phyloP scores from a whole-genome alignment of 1,284 basidiomycete species.

The Cutaneotrichosporon spelunceum region DNA sequence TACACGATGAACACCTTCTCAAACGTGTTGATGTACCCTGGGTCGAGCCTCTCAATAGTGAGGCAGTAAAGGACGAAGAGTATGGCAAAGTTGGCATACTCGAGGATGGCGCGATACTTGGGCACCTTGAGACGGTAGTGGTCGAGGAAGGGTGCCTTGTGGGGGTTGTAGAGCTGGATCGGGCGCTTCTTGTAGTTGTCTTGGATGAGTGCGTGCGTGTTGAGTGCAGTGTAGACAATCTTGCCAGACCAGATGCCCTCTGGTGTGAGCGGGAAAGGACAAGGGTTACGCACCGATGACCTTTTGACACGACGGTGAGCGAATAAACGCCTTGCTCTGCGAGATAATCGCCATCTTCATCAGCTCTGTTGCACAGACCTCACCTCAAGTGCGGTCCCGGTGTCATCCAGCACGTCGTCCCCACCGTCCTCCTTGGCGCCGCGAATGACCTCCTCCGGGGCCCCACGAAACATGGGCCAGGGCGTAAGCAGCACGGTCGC shows the following conservation, averaged over 20 bases:
- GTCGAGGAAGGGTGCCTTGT: slow-evolving; percentile 84
- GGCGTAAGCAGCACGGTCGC: slow-evolving; percentile 76
- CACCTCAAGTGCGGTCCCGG: slow-evolving; percentile 80
- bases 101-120: slow-evolving; percentile 79
- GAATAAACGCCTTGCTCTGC: slow-evolving; percentile 79
- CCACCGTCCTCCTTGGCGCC: slow-evolving; percentile 64
- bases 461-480: slow-evolving; percentile 82
- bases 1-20: slow-evolving; percentile 79
- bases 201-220: slow-evolving; percentile 76
- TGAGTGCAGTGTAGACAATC: slow-evolving; percentile 84
- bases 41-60: slow-evolving; percentile 71
- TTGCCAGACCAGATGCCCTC: slow-evolving; percentile 61
- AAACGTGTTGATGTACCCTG: slow-evolving; percentile 60
- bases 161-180: slow-evolving; percentile 89
- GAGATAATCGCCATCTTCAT: slow-evolving; percentile 72
- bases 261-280: slow-evolving; percentile 24
- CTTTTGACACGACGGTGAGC: slow-evolving; percentile 77
- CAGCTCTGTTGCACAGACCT: slow-evolving; percentile 15
- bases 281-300: slow-evolving; percentile 60
- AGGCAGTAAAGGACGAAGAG: slow-evolving; percentile 78
- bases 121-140: slow-evolving; percentile 93
- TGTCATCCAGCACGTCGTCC: slow-evolving; percentile 67
- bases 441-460: slow-evolving; percentile 62
- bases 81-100: slow-evolving; percentile 77
- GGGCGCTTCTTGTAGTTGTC: slow-evolving; percentile 93